Evolutionary conservation across 148 eudicot species (phyloP).

Genomic region (Silene conica): DNA sequence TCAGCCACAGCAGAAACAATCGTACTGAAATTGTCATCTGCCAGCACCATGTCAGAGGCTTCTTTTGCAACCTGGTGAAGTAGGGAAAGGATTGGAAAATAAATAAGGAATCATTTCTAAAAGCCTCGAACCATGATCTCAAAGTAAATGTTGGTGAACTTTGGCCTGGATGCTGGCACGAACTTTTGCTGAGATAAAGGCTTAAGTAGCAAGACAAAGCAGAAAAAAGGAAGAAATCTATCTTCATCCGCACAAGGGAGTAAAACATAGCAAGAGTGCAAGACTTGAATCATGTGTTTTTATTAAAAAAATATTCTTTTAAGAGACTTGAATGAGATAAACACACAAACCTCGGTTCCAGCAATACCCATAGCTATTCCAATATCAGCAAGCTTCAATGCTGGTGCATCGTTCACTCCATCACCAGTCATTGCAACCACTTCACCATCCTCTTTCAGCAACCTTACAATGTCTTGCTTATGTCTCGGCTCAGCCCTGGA

Average conservation of each 20-base stretch:
- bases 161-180: background rate
- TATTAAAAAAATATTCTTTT: too few species aligned
- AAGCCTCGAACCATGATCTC: background rate
- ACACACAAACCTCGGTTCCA: constrained; percentile 59
- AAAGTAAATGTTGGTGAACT: background rate
- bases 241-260: constrained; percentile 41
- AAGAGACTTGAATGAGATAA: background rate
- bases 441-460: constrained; percentile 73
- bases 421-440: constrained; percentile 87
- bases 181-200: background rate
- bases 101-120: background rate
- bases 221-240: background rate
- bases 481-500: constrained; percentile 86
- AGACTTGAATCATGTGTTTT: too few species aligned
- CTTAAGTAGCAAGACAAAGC: background rate
- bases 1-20: constrained; percentile 74
- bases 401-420: constrained; percentile 81
- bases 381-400: constrained; percentile 67
- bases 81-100: background rate
- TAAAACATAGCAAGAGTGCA: too few species aligned
- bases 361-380: constrained; percentile 84
- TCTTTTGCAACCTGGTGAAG: constrained; percentile 67
- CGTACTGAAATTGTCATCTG: constrained; percentile 75
- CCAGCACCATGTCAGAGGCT: constrained; percentile 78
- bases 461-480: constrained; percentile 69